Evolutionary conservation across 2,329 filamentous ascomycete species (phyloP).

Genomic region (Aspergillus brasiliensis): DNA sequence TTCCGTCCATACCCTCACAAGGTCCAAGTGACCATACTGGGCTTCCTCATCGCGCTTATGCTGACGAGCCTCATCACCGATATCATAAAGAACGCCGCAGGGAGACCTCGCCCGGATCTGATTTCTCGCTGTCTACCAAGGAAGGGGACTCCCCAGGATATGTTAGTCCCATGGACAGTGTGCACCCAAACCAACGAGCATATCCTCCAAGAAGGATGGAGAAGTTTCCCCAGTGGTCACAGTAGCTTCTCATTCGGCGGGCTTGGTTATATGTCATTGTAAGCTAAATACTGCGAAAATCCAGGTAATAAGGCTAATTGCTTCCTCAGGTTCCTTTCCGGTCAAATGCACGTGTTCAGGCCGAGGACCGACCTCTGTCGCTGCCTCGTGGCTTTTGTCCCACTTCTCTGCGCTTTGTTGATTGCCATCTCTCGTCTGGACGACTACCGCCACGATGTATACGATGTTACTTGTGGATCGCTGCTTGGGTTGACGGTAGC

Average conservation of each 20-base stretch:
- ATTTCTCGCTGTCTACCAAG: conserved; percentile 82
- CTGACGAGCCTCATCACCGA: conserved; percentile 85
- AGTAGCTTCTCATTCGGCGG: conserved; percentile 64
- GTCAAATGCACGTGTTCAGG: conserved; percentile 61
- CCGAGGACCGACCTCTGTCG: conserved; percentile 60
- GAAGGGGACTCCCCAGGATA: conserved; percentile 57
- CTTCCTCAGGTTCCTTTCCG: conserved; percentile 45
- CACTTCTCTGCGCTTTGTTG: conserved; percentile 59
- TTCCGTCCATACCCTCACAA: conserved; percentile 71
- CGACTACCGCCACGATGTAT: conserved; percentile 67
- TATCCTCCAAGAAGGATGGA: conserved; percentile 64
- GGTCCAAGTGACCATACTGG: conserved; percentile 80
- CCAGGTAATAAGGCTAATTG: neutral
- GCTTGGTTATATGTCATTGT: conserved; percentile 60
- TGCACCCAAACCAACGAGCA: conserved; percentile 56
- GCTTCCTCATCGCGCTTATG: conserved; percentile 74
- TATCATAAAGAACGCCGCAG: conserved; percentile 84
- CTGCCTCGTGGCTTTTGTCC: conserved; percentile 57
- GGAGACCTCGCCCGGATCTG: conserved; percentile 80
- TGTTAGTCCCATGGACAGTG: conserved; percentile 52
- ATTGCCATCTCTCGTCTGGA: conserved; percentile 65
- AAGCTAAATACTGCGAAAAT: conserved; percentile 18
- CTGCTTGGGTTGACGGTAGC: conserved; percentile 57
- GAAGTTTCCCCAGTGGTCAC: conserved; percentile 66
- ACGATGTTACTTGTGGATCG: conserved; percentile 61